Evolutionary conservation across 352 stramenopile genomes (phyloP).

Genomic region (Phytophthora colocasiae): DNA sequence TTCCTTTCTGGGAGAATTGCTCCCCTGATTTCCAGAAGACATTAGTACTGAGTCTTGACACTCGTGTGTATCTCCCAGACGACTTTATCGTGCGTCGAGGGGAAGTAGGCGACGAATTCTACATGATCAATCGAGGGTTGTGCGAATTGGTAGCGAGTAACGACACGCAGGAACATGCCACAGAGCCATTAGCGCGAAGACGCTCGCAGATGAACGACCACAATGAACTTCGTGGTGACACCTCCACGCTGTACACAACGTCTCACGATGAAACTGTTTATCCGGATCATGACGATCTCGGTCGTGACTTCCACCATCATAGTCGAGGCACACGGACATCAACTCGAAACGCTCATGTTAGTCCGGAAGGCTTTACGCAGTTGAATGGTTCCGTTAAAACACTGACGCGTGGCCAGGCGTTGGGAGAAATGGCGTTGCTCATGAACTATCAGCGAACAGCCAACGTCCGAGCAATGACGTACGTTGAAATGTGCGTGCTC

Average conservation of each 20-base stretch:
- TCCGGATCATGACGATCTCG: constrained; percentile 22
- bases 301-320: not conserved
- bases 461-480: constrained; percentile 50
- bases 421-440: constrained; percentile 60
- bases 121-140: constrained; percentile 67
- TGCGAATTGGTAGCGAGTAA: constrained; percentile 45
- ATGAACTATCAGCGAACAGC: constrained; percentile 54
- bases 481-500: constrained; percentile 59
- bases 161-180: constrained; percentile 33
- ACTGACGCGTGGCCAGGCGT: constrained; percentile 42
- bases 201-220: constrained; percentile 13
- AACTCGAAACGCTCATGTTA: constrained; percentile 20
- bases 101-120: constrained; percentile 62
- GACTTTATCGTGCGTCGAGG: constrained; percentile 65
- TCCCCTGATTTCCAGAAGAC: constrained; percentile 65
- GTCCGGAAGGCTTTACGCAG: constrained; percentile 8
- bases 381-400: constrained; percentile 16
- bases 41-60: constrained; percentile 50
- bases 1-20: constrained; percentile 54
- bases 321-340: not conserved
- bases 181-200: constrained; percentile 27
- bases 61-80: constrained; percentile 65
- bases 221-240: constrained; percentile 17
- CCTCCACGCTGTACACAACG: constrained; percentile 31
- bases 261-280: constrained; percentile 31